A percentile compares a stretch with the other conserved stretches of the same genome.
Evolutionary conservation across 768 basidiomycete genomes (phyloP).

Genomic region (Suillus occidentalis): DNA sequence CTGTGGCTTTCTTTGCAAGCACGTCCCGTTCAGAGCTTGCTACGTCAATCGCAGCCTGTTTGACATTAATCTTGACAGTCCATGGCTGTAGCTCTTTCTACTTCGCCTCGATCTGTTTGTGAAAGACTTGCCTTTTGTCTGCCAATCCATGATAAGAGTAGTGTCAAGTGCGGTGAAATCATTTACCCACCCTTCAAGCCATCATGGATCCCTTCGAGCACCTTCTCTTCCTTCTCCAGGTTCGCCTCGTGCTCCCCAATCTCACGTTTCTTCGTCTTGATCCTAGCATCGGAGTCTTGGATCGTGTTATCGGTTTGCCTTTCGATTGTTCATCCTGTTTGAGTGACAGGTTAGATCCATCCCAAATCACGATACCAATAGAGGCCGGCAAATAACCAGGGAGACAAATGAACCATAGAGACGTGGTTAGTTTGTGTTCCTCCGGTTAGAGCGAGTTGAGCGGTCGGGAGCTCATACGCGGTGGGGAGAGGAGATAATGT

Average conservation of each 20-base stretch:
- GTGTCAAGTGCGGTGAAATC: background rate
- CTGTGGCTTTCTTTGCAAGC: constrained; percentile 71
- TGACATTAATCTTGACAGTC: constrained; percentile 85
- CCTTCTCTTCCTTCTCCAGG: constrained; percentile 76
- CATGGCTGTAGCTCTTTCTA: constrained; percentile 96
- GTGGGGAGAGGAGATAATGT: too few relatives aligned
- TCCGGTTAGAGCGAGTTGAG: too few relatives aligned
- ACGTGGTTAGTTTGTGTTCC: too few relatives aligned
- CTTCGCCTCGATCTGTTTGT: constrained; percentile 87
- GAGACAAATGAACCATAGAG: background rate
- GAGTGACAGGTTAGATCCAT: background rate
- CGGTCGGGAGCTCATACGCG: too few relatives aligned
- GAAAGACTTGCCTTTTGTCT: constrained; percentile 96
- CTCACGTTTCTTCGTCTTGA: constrained; percentile 67
- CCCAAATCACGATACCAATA: background rate
- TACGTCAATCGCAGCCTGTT: constrained; percentile 80
- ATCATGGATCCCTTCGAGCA: constrained; percentile 79
- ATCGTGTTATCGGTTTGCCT: constrained; percentile 65
- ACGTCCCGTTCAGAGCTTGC: constrained; percentile 84
- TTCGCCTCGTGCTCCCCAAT: constrained; percentile 67
- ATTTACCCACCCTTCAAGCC: constrained; percentile 72
- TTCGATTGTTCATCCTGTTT: constrained; percentile 61
- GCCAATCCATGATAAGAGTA: background rate
- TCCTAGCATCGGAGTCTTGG: constrained; percentile 66
- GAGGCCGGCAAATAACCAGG: background rate